A percentile compares a stretch with the other conserved stretches of the same genome.
These are phyloP conservation scores for Gaeumannomyces tritici DNA, from an alignment of 2,329 filamentous ascomycete species.

Conservation along the genomic window DNA sequence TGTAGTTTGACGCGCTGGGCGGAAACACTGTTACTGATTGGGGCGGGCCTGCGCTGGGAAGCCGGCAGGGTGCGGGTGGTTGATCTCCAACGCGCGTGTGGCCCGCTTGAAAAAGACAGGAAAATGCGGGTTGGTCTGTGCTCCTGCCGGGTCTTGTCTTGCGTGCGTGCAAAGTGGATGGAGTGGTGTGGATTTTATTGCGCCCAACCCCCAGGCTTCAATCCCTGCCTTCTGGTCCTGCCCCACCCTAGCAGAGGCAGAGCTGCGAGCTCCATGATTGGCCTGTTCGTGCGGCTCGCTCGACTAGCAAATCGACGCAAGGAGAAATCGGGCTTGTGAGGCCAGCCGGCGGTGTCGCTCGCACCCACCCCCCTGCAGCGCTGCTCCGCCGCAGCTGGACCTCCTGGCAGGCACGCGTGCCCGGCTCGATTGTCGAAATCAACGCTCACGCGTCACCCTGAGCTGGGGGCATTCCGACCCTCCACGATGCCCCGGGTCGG, in stretches of 20 bases:
- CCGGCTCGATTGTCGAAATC: not conserved
- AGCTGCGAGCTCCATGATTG: not conserved
- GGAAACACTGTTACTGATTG: conserved; percentile 50
- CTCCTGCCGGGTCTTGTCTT: not conserved
- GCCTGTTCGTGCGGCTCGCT: not conserved
- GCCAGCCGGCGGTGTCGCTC: too few species aligned
- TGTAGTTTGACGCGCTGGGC: conserved; percentile 49
- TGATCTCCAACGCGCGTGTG: not conserved
- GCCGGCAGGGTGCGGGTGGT: not conserved
- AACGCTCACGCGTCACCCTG: not conserved
- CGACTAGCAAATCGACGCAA: not conserved
- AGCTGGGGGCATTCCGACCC: not conserved
- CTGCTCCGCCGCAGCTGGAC: not conserved
- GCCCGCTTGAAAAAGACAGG: not conserved
- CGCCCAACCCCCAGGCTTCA: not conserved
- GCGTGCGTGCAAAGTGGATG: not conserved
- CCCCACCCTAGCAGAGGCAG: not conserved
- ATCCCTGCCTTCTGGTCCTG: not conserved
- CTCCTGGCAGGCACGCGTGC: not conserved
- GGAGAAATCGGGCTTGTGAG: not conserved
- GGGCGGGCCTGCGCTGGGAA: not conserved
- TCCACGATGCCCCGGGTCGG: not conserved
- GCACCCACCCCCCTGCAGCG: not conserved
- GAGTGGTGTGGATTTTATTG: not conserved
- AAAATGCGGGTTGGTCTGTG: not conserved